Evolutionary conservation across 768 basidiomycete species (phyloP).

Genomic region (Cyclocybe aegerita): DNA sequence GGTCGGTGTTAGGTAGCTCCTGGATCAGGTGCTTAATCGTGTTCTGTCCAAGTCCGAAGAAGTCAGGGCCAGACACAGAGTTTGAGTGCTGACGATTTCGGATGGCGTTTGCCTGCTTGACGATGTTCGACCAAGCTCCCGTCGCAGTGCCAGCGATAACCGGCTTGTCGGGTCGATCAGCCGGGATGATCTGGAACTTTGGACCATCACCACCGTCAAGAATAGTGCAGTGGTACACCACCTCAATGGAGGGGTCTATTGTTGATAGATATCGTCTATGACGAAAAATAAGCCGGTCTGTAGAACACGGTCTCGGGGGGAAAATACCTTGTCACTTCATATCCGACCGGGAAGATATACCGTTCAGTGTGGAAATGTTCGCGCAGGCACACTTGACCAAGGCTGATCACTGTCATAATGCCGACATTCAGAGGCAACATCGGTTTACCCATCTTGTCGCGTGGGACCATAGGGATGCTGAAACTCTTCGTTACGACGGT

Average conservation of each 20-base stretch:
- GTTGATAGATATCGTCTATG: slow-evolving; percentile 78
- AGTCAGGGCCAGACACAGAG: slow-evolving; percentile 86
- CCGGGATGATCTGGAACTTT: slow-evolving; percentile 81
- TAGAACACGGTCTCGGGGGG: background rate
- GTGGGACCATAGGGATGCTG: slow-evolving; percentile 77
- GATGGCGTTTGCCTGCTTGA: slow-evolving; percentile 78
- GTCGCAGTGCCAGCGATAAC: slow-evolving; percentile 87
- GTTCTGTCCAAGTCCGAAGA: slow-evolving; percentile 85
- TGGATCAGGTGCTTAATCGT: slow-evolving; percentile 91
- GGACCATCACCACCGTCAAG: slow-evolving; percentile 84
- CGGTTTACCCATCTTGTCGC: slow-evolving; percentile 69
- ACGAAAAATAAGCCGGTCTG: slow-evolving; percentile 4
- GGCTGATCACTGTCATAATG: slow-evolving; percentile 78
- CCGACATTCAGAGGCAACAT: slow-evolving; percentile 80
- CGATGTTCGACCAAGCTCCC: slow-evolving; percentile 83
- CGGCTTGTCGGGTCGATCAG: slow-evolving; percentile 67
- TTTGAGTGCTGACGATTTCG: slow-evolving; percentile 83
- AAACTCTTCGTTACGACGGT: slow-evolving; percentile 76
- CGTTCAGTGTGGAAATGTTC: slow-evolving; percentile 87
- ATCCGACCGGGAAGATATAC: slow-evolving; percentile 88
- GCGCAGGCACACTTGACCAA: slow-evolving; percentile 77
- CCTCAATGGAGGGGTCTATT: slow-evolving; percentile 60
- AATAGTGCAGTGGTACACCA: slow-evolving; percentile 81
- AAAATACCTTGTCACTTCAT: slow-evolving; percentile 71
- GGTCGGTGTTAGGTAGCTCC: slow-evolving; percentile 71